Evolutionary conservation across 2,329 filamentous ascomycete genomes (phyloP), one percentile per base, ranked within the genome.

Genomic region (Sporothrix brasiliensis): DNA sequence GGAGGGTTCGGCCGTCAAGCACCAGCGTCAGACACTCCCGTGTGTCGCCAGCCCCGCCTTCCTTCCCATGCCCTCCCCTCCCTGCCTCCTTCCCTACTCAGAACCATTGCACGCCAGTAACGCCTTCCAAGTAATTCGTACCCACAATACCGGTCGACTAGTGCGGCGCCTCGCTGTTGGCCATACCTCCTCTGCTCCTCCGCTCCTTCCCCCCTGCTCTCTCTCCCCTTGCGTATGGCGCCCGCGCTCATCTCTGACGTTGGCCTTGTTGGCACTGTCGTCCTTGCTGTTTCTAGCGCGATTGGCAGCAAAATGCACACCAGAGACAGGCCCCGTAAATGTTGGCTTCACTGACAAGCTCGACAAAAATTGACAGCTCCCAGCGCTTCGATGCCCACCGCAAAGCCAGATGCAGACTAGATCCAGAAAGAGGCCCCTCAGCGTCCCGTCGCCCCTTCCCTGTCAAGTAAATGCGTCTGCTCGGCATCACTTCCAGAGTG

Each of bases 141-240:
- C 52, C 66, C 66, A 68, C 66, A 56, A 54, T 34, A 30, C 14
- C 27, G n/a, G 1, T 34, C 19, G 3, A 14, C 65, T 67, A 67
- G 65, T 67, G 50, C 65, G 65, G 65, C 65, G 65, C 50, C 50
- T 24, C 63, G 53, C 27, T 50, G 60, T 49, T 65, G 60, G 60
- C 19, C 34, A 44, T 41, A n/a, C 41, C 60, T 19, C 21, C 21
- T 14, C 2, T 11, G 2, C 21, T n/a, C 44, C 21, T 19, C 24
- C 21, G 5, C 61, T 66, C 61, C 47, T 52, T 39, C 61, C 47
- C 47, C 41, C 61, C 60, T 65, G 44, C 61, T 41, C 63, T 47
- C 61, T 41, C 63, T 47, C 30, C 16, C 30, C 16, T 44, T 30
- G 27, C 4, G 27, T 30, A 50, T 21, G 47, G 49, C 6, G 41